Percentiles rank a stretch among this genome's conserved stretches.
These are phyloP conservation scores for Diplodia sapinea DNA, from an alignment of 2,329 filamentous ascomycete genomes.

Conservation along the genomic window DNA sequence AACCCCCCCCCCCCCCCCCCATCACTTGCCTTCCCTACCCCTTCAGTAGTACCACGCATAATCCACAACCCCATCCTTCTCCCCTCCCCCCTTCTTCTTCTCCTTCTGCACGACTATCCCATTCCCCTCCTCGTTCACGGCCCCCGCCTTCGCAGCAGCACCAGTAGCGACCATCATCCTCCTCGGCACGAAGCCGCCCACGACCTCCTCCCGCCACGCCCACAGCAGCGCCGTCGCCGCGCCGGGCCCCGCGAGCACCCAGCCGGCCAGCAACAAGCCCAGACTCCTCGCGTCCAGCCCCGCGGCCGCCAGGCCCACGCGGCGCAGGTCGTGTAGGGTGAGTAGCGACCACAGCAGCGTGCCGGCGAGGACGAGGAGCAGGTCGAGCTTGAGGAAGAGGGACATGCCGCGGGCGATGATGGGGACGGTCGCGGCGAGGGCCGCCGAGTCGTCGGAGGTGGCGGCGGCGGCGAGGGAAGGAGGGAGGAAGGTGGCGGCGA, in stretches of 20 bases:
- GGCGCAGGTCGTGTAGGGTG: slow-evolving; percentile 24
- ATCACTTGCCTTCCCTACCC: too few relatives aligned
- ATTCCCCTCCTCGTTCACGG: background rate
- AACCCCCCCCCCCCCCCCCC: too few relatives aligned
- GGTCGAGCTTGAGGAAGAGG: slow-evolving; percentile 20
- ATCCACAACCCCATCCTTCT: too few relatives aligned
- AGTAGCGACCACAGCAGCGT: background rate
- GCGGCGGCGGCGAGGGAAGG: background rate
- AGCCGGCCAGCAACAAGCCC: background rate
- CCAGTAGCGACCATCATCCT: background rate
- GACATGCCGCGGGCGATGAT: background rate
- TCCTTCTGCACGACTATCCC: background rate
- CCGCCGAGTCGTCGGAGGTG: background rate
- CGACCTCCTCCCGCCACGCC: background rate
- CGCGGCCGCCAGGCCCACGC: background rate
- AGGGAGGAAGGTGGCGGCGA: background rate
- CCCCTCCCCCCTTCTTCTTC: background rate
- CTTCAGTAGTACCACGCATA: too few relatives aligned
- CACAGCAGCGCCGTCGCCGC: slow-evolving; percentile 14
- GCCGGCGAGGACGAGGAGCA: slow-evolving; percentile 1
- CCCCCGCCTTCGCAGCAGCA: too few relatives aligned
- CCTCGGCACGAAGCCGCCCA: background rate
- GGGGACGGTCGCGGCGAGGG: background rate
- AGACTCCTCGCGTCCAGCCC: too few relatives aligned
- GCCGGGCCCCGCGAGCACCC: background rate